These are phyloP conservation scores for Leccinum variabile DNA, from an alignment of 1,284 basidiomycete species.

Conservation along the genomic window DNA sequence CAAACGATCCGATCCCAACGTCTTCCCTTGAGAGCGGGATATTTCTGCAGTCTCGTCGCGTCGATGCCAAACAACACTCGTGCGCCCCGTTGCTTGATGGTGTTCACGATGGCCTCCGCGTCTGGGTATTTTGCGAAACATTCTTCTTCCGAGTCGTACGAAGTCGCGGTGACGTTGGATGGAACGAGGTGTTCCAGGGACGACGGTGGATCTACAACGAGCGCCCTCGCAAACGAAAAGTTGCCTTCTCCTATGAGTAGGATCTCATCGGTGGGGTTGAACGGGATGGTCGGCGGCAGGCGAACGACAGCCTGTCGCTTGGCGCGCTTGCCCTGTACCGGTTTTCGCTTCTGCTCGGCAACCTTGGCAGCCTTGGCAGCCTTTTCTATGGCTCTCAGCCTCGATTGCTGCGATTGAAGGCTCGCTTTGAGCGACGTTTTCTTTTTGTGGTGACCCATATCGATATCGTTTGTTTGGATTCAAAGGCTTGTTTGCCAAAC, in stretches of 20 bases:
- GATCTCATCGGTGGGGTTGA: constrained; percentile 73
- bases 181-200: constrained; percentile 58
- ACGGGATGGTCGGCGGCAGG: constrained; percentile 63
- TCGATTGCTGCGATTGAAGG: constrained; percentile 64
- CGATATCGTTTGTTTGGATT: constrained; percentile 37
- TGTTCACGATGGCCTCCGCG: constrained; percentile 59
- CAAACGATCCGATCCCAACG: constrained; percentile 85
- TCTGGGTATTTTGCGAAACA: constrained; percentile 88
- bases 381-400: constrained; percentile 59
- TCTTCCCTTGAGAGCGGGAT: constrained; percentile 51
- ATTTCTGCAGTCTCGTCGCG: constrained; percentile 73
- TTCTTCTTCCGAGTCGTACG: constrained; percentile 79
- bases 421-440: constrained; percentile 58
- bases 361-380: constrained; percentile 43
- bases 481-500: constrained; percentile 35
- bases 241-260: constrained; percentile 95
- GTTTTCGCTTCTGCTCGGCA: constrained; percentile 48
- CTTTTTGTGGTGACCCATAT: constrained; percentile 50
- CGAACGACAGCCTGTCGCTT: constrained; percentile 24
- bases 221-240: constrained; percentile 87
- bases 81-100: constrained; percentile 61
- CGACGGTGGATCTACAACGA: constrained; percentile 57
- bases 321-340: constrained; percentile 11
- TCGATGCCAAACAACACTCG: constrained; percentile 85
- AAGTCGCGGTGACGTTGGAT: constrained; percentile 79